Evolutionary conservation across 108 stramenopile genomes (phyloP), one percentile per base, ranked within the genome.

Genomic region (Cyclotella kingstonii): DNA sequence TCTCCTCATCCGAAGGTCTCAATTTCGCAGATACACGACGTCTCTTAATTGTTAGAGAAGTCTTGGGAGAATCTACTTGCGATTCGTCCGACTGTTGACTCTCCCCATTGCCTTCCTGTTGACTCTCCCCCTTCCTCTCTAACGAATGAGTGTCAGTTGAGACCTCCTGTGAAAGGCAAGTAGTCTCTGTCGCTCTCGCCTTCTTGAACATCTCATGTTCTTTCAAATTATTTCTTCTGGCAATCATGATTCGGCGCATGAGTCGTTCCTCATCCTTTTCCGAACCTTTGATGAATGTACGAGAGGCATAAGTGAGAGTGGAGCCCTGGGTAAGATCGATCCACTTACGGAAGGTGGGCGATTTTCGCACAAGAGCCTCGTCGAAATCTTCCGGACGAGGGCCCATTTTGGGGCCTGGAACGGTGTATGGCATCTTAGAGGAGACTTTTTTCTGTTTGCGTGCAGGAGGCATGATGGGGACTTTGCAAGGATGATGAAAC

Each of bases 191-290:
- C 18, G 49, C 54, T 39, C 88, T 58, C 21, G 86, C 89, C 43
- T 62, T 46, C 66, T 89, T 90, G 56, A 94, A 63, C 12, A 67
- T 46, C 4, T 66, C 80, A 53, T 94, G 92, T 71, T 90, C 92
- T 27, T 80, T 68, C 15, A 94, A 43, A 59, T 94, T 94, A 70
- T 90, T 90, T 30, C 92, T 77, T 34, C 89, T 66, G 4, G 92
- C 92, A 77, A 94, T 94, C 92, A 94, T 94, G 47, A 94, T 89
- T 26, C 92, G 85, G 34, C 92, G 80, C 89, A 94, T 89, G 48
- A 94, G 66, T 17, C 92, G 82, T 68, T 94, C 92, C 60, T 94
- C 92, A 47, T 94, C 92, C 29, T 90, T 86, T 11, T 42, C 82
- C 5, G 76, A 53, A n/a, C 85, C 92, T 63, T 90, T 90, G 70